phyloP scores from a whole-genome alignment of 2,329 filamentous ascomycete species.

The Talaromyces amestolkiae region DNA sequence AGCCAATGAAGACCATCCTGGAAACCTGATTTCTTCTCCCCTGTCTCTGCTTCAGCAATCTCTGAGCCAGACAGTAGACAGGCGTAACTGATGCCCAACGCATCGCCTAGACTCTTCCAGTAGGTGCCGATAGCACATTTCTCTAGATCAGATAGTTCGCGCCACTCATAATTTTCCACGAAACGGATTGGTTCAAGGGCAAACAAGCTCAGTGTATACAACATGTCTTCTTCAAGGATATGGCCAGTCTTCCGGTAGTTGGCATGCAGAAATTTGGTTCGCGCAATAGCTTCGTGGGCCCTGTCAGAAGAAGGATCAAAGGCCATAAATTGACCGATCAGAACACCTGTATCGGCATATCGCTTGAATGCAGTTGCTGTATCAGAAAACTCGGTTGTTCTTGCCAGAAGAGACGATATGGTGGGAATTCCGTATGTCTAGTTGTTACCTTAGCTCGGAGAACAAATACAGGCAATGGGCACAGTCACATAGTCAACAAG shows the following conservation, averaged over 20 bases:
- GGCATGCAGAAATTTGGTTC: constrained; percentile 63
- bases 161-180: constrained; percentile 67
- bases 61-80: constrained; percentile 30
- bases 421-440: constrained; percentile 57
- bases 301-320: constrained; percentile 46
- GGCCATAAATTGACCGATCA: constrained; percentile 50
- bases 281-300: constrained; percentile 53
- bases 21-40: constrained; percentile 47
- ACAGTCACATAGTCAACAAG: background rate
- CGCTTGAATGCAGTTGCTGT: constrained; percentile 51
- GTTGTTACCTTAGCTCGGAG: background rate
- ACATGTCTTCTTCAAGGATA: constrained; percentile 61
- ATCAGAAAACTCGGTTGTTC: constrained; percentile 51
- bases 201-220: constrained; percentile 66
- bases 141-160: constrained; percentile 64
- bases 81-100: constrained; percentile 61
- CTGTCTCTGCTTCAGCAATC: constrained; percentile 41
- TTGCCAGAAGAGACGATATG: constrained; percentile 51
- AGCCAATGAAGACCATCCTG: constrained; percentile 54
- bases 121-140: constrained; percentile 64
- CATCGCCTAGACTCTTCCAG: constrained; percentile 70
- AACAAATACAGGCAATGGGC: background rate
- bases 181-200: constrained; percentile 64
- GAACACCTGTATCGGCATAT: constrained; percentile 51
- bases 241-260: constrained; percentile 57